Base-by-base conservation (phyloP, 2,329 filamentous ascomycete species). In the Dryadomyces sulphureus region DNA sequence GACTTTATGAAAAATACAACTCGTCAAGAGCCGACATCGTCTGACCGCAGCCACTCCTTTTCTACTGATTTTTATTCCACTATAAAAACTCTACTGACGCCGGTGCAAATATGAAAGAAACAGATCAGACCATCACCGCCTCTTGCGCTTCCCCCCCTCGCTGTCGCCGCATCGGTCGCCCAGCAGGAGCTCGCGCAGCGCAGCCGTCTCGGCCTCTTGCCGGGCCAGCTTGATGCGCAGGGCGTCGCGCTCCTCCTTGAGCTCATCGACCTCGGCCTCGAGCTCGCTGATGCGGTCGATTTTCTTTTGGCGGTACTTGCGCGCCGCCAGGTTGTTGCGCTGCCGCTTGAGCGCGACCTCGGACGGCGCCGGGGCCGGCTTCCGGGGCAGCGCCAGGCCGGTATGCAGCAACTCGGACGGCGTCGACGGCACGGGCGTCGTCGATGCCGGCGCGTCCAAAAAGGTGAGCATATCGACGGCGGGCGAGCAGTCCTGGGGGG, bases 271-370 rank as follows among this genome's bases (percentile, higher is more conserved):
- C 27, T 68, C 67, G 4, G 62, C 57, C 56, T 81, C 75, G 17
- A 81, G 64, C 50, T 70, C 67, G 43, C 62, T 55, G 55, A 79
- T 71, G 43, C 75, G 72, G 54, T 81, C 75, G 25, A 79, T 62
- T 50, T 75, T 73, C 55, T 77, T 78, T 55, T 81, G 76, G 19
- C 77, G 72, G 59, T 79, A 81, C 43, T 73, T 71, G 38, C 73
- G 68, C 35, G 77, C 77, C 8, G 77, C 77, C 45, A 78, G 64
- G 30, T 74, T 80, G 60, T 81, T 81, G 50, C 72, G 70, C 50
- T 70, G 68, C 20, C 77, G 73, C 59, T 79, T 80, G 45, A 57
- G 46, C 1, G 59, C 16, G 8, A 57, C 42, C 30, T 56, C 54
- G 2, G 53, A 32, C 36, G 35, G n/a, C 6, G 14, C 5, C 2